A percentile compares a stretch with the other conserved stretches of the same genome.
These are phyloP conservation scores for Actinomortierella ambigua DNA, from an alignment of 371 early-diverging fungal species.

Conservation along the genomic window DNA sequence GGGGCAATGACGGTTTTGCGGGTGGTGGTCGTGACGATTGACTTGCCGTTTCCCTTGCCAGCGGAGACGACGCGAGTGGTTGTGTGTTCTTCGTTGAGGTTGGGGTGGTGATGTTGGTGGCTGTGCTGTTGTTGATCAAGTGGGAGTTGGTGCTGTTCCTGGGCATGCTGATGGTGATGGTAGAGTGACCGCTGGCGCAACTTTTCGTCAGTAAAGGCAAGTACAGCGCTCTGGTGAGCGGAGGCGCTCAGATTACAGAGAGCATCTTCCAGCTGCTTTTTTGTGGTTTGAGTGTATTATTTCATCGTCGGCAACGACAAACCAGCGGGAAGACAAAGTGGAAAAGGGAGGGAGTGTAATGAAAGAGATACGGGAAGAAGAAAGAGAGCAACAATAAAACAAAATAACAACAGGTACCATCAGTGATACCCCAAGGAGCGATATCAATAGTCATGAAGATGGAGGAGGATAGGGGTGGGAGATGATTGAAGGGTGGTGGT, in stretches of 20 bases:
- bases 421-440: background rate
- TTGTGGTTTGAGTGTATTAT: background rate
- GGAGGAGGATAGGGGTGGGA: too few species aligned
- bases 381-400: too few species aligned
- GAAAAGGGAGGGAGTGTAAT: too few species aligned
- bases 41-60: conserved; percentile 25
- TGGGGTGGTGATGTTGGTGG: conserved; percentile 4
- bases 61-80: conserved; percentile 21
- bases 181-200: too few species aligned
- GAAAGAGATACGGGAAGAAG: too few species aligned
- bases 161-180: too few species aligned
- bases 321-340: too few species aligned
- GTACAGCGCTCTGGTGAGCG: conserved; percentile 25
- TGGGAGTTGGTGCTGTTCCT: background rate
- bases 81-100: conserved; percentile 2
- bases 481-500: background rate
- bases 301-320: too few species aligned
- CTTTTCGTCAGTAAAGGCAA: too few species aligned
- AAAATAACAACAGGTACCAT: conserved; percentile 2
- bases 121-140: background rate
- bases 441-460: too few species aligned
- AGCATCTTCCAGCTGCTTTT: conserved; percentile 45
- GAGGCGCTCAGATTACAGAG: conserved; percentile 49
- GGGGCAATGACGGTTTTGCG: conserved; percentile 23
- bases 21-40: conserved; percentile 30